Evolutionary conservation across 2,329 filamentous ascomycete genomes (phyloP).

Genomic region (Fusarium pseudoanthophilum): DNA sequence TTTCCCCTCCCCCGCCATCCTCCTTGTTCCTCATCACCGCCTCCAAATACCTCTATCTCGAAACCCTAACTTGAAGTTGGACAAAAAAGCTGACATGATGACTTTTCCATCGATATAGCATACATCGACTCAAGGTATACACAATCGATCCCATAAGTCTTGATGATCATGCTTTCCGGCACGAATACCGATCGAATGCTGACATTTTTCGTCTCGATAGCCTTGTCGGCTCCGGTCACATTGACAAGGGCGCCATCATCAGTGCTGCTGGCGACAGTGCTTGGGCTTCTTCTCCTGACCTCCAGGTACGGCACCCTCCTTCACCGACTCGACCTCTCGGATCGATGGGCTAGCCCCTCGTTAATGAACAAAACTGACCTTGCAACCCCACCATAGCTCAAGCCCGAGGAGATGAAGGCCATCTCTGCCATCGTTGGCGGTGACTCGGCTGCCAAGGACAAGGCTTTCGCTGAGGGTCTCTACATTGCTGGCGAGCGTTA

Average conservation of each 20-base stretch:
- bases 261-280: conserved; percentile 81
- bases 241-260: conserved; percentile 88
- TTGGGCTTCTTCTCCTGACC: conserved; percentile 78
- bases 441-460: conserved; percentile 63
- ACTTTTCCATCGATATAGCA: conserved; percentile 49
- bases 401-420: conserved; percentile 67
- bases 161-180: background rate
- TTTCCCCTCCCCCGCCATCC: conserved; percentile 32
- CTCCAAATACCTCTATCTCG: conserved; percentile 44
- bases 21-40: conserved; percentile 38
- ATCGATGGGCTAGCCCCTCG: background rate
- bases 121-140: conserved; percentile 64
- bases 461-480: conserved; percentile 77
- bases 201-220: conserved; percentile 57
- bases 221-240: conserved; percentile 80
- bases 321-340: conserved; percentile 2
- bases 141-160: conserved; percentile 1
- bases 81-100: conserved; percentile 29
- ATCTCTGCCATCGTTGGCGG: conserved; percentile 64
- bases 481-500: conserved; percentile 82
- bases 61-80: background rate
- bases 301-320: conserved; percentile 69
- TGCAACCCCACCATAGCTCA: conserved; percentile 43
- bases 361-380: conserved; percentile 17
- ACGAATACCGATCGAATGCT: conserved; percentile 35